Conservation (phyloP, 345 rosid genomes). For the Citrus cavaleriei region DNA sequence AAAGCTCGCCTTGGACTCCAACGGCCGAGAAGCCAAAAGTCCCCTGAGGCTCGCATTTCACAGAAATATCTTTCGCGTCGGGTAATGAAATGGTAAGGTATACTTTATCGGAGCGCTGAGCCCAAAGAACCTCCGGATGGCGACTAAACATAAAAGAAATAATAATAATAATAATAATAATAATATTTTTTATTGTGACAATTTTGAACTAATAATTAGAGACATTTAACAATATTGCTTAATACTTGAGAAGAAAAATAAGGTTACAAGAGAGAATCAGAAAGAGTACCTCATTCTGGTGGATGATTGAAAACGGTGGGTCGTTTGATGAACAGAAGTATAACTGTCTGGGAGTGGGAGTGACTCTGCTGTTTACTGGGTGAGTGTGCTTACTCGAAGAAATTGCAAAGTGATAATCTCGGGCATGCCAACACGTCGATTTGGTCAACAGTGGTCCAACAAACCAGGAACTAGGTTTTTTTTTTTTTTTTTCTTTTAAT, state of each 20-base stretch:
- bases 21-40: slow-evolving; percentile 75
- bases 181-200: background rate
- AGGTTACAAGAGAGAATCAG: background rate
- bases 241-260: background rate
- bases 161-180: background rate
- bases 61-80: slow-evolving; percentile 74
- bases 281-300: slow-evolving; percentile 6
- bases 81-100: slow-evolving; percentile 80
- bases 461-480: background rate
- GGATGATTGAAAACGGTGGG: background rate
- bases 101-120: slow-evolving; percentile 85
- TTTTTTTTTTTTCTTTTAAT: background rate
- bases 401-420: background rate
- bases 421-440: background rate
- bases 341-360: background rate
- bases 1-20: slow-evolving; percentile 65
- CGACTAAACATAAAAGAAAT: slow-evolving; percentile 40
- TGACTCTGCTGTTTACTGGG: background rate
- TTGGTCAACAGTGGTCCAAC: background rate
- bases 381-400: background rate
- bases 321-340: background rate
- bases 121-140: slow-evolving; percentile 95
- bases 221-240: background rate
- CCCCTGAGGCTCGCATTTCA: slow-evolving; percentile 73
- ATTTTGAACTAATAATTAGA: background rate